phyloP scores from a whole-genome alignment of 352 stramenopile species.

The Phytophthora sp. region DNA sequence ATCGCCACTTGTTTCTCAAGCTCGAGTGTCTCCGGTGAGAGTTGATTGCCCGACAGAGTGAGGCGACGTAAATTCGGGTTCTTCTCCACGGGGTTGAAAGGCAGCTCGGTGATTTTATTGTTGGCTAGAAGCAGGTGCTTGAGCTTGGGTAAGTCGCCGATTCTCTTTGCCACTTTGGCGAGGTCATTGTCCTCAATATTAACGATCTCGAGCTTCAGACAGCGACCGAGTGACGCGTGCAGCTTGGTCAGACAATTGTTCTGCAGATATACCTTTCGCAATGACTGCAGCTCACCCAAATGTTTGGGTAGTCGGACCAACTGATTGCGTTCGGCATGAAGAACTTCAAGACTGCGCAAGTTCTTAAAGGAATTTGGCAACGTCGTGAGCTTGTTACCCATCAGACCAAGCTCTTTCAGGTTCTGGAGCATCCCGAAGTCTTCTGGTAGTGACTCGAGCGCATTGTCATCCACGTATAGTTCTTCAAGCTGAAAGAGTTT shows the following conservation, averaged over 20 bases:
- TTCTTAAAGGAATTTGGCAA: slow-evolving; percentile 76
- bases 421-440: slow-evolving; percentile 79
- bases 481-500: slow-evolving; percentile 76
- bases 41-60: slow-evolving; percentile 80
- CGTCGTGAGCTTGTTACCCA: slow-evolving; percentile 67
- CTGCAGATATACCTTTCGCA: slow-evolving; percentile 87
- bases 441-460: slow-evolving; percentile 66
- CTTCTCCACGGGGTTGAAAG: slow-evolving; percentile 83
- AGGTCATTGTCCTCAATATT: slow-evolving; percentile 89
- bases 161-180: slow-evolving; percentile 84
- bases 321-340: slow-evolving; percentile 83
- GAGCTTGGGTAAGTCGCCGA: slow-evolving; percentile 78
- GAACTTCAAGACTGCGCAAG: slow-evolving; percentile 74
- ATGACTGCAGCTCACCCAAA: slow-evolving; percentile 60
- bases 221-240: slow-evolving; percentile 79
- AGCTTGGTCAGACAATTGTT: slow-evolving; percentile 86
- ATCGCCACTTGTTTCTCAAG: slow-evolving; percentile 72
- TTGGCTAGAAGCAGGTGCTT: slow-evolving; percentile 85
- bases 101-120: slow-evolving; percentile 81
- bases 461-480: slow-evolving; percentile 86
- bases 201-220: slow-evolving; percentile 77
- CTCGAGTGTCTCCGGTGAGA: slow-evolving; percentile 60
- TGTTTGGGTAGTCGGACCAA: slow-evolving; percentile 82
- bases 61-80: slow-evolving; percentile 70
- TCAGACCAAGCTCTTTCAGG: slow-evolving; percentile 77